Base-by-base conservation (phyloP, 257 asterid genomes). In the Capsicum baccatum region DNA sequence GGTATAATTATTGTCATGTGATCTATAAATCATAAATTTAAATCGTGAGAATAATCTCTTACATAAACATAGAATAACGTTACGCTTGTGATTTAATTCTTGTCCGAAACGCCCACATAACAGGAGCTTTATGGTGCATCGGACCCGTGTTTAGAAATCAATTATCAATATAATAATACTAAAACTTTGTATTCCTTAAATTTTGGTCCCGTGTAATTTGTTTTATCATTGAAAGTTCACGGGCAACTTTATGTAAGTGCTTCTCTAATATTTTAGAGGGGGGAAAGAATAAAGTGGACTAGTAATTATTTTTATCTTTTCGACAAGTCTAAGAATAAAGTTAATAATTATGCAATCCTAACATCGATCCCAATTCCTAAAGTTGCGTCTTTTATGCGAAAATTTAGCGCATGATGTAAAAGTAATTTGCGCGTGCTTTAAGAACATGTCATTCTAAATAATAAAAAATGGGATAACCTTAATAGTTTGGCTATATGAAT, bases 331-430 rank as follows among this genome's bases (percentile, higher is more conserved):
- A 50, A 74, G 80, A 21, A 74, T 74, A 26, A 48, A 48, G 44
- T 73, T 48, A 48, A 19, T 26, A 19, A 50, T 48, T 48, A 12
- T 50, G 16, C 80, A 74, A 50, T 74, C 60, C 80, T 15, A 74
- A 50, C 47, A 21, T 21, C 13, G 81, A 21, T 74, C 62, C 60
- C 81, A 74, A 50, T 50, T 48, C 81, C 60, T 21, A 74, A 74
- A 74, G 81, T 74, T 74, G 62, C 81, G 81, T 21, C 62, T 21
- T 74, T 74, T n/a, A 74, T 74, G 81, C 62, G 81, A 74, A 21
- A 50, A 50, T 12, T 74, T 74, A 74, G 81, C 9, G 81, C 60
- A 74, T 74, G 47, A 50, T 74, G 81, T 50, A 35, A 73, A 73
- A 50, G 81, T 19, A 19, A 2, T 74, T 50, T 74, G 62, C 80